phyloP scores from a whole-genome alignment of 306 rosid species.

The Prunus mume region DNA sequence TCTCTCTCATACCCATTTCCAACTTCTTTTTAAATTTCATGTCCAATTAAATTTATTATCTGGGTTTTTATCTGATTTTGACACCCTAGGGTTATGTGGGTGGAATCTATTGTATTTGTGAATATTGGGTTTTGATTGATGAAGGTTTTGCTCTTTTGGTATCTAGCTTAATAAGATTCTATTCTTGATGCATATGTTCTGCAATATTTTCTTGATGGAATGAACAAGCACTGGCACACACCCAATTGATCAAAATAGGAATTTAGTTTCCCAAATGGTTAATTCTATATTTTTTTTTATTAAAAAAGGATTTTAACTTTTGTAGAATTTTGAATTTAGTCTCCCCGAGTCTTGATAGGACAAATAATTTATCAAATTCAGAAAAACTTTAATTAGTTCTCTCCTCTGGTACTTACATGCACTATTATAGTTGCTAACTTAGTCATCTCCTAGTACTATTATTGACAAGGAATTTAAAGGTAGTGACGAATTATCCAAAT shows the following conservation, averaged over 20 bases:
- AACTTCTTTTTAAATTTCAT: background rate
- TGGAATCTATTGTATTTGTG: background rate
- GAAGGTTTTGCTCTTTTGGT: background rate
- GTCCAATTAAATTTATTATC: background rate
- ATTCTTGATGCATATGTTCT: background rate
- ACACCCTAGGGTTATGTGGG: background rate
- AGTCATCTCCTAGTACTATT: background rate
- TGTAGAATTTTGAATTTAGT: background rate
- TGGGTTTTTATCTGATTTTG: conserved; percentile 13
- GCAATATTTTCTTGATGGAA: background rate
- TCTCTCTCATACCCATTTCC: background rate
- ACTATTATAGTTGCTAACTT: background rate
- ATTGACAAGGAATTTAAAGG: background rate
- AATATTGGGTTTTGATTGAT: background rate
- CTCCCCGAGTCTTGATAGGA: background rate
- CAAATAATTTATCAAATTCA: background rate
- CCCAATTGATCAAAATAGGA: background rate
- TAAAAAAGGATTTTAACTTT: too few relatives aligned
- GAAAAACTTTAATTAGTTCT: background rate
- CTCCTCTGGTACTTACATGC: background rate
- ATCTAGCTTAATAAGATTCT: background rate
- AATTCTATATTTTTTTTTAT: background rate
- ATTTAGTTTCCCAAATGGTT: background rate
- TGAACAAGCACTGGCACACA: background rate
- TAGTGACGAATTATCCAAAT: too few relatives aligned